Conservation (phyloP, 441 rosid species). For the Erysimum pusillum region DNA sequence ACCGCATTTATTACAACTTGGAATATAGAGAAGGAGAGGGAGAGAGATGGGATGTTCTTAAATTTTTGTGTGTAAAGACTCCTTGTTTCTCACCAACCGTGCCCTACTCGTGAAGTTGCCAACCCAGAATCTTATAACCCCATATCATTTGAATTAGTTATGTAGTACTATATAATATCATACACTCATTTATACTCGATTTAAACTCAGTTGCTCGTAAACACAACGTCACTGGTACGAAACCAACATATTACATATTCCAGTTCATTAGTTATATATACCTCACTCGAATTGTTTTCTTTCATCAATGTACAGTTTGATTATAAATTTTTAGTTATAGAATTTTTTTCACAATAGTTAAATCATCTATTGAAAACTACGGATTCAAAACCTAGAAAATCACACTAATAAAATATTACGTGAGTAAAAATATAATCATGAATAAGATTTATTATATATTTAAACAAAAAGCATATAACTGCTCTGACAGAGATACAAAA, state of each 20-base stretch:
- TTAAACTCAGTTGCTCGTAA: background rate
- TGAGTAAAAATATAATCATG: background rate
- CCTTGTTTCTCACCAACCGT: slow-evolving; percentile 46
- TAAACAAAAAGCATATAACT: background rate
- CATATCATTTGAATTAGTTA: too few relatives aligned
- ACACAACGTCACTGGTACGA: background rate
- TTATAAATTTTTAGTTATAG: too few relatives aligned
- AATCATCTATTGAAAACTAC: background rate
- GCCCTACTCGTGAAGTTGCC: slow-evolving; percentile 39
- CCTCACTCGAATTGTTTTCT: too few relatives aligned
- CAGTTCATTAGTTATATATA: too few relatives aligned
- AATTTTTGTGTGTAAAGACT: slow-evolving; percentile 27
- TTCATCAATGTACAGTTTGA: too few relatives aligned
- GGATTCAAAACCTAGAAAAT: background rate
- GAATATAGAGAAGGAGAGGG: background rate
- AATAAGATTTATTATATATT: background rate
- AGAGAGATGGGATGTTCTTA: slow-evolving; percentile 30
- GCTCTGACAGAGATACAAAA: slow-evolving; percentile 12
- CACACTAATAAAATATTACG: background rate
- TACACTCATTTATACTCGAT: background rate
- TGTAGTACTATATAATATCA: slow-evolving; percentile 3
- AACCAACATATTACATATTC: background rate
- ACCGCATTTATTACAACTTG: slow-evolving; percentile 1
- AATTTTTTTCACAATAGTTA: background rate
- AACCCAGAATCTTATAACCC: slow-evolving; percentile 27